Evolutionary conservation across 768 basidiomycete genomes (phyloP).

Genomic region (Leccinellum rugosiceps): DNA sequence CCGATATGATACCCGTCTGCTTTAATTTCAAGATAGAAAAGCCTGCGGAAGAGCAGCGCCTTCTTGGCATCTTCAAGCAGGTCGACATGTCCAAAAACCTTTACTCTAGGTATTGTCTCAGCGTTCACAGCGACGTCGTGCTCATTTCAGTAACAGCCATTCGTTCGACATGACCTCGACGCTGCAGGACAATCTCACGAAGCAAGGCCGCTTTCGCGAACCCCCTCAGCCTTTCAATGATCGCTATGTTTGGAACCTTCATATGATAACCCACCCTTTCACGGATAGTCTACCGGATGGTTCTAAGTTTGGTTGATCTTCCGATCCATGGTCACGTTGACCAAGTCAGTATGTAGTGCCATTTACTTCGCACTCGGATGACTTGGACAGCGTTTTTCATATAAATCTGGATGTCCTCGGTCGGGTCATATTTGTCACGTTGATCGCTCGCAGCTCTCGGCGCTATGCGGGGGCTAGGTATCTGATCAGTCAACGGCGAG

Average conservation of each 20-base stretch:
- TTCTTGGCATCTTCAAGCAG: constrained; percentile 90
- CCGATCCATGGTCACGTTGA: constrained; percentile 96
- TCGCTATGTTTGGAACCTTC: constrained; percentile 93
- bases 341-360: constrained; percentile 82
- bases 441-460: constrained; percentile 93
- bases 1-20: constrained; percentile 76
- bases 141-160: constrained; percentile 59
- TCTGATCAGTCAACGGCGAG: constrained; percentile 89
- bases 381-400: not conserved
- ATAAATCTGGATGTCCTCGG: constrained; percentile 90
- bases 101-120: constrained; percentile 76
- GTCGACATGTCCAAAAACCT: constrained; percentile 99
- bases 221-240: constrained; percentile 74
- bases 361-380: not conserved
- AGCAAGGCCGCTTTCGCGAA: constrained; percentile 40
- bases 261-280: constrained; percentile 76
- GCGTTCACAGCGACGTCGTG: not conserved
- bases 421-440: constrained; percentile 84
- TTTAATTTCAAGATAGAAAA: constrained; percentile 83
- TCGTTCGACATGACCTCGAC: constrained; percentile 98
- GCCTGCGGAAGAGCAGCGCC: constrained; percentile 82
- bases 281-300: constrained; percentile 36
- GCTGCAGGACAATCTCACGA: constrained; percentile 85
- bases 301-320: constrained; percentile 80
- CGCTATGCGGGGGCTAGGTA: constrained; percentile 96